Base-by-base conservation (phyloP, 2,329 filamentous ascomycete species). In the Beauveria sp. region DNA sequence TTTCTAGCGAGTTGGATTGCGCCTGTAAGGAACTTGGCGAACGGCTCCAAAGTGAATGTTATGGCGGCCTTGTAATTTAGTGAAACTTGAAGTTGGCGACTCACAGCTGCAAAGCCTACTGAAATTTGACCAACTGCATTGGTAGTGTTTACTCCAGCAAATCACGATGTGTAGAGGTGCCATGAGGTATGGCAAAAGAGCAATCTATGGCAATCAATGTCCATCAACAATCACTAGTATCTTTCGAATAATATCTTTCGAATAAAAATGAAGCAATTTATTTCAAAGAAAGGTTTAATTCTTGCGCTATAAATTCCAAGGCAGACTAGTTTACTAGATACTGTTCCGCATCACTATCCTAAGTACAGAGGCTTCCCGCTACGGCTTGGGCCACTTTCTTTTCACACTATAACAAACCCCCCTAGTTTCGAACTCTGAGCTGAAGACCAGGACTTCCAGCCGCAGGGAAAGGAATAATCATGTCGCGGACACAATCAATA, bases 1-100 rank as follows among this genome's bases (percentile, higher is more conserved):
- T 57, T 57, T 26, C 43, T 57, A 20, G 55, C 55, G n/a, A 57
- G 55, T 12, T 57, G 26, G 26, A 50, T 57, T n/a, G 55, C 55
- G 5, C 55, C 55, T 10, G 40, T 57, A 47, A 48, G 12, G 5
- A 57, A 50, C 16, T 14, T 57, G 43, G 43, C 55, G 2, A 48
- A 48, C 18, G 53, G 53, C 5, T 18, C 53, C 5, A 55, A 55
- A 30, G 24, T 55, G 1, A 44, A 55, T 9, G 40, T 55, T 6
- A 22, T 44, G 53, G 40, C 53, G 10, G 53, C 53, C 20, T 14
- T 55, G 40, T 55, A 34, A 22, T 44, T 14, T 20, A 41, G 18
- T 41, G 2, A 12, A 41, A 10, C 9, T n/a, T 4, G 30, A 40
- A 24, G 2, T 14, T 8, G 22, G 16, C 2, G 5, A 12, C 3